Conservation (phyloP, 164 flowering plant species). For the Chloranthus sessilifolius region DNA sequence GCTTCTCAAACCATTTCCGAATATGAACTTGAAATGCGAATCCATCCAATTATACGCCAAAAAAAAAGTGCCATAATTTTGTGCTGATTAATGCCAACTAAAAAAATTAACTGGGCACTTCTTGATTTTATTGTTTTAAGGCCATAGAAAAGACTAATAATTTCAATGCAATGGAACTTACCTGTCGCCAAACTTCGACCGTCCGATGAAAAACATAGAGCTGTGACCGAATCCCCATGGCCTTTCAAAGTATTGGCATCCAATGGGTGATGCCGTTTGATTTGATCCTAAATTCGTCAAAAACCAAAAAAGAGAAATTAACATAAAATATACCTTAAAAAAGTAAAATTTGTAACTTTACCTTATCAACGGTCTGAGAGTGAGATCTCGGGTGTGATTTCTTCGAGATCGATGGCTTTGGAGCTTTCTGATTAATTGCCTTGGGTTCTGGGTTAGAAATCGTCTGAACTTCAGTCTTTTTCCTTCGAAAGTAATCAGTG, state of each 20-base stretch:
- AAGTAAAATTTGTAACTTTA: conserved; percentile 15
- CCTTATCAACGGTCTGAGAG: conserved; percentile 68
- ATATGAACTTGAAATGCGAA: too few species aligned
- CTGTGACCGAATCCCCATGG: conserved; percentile 76
- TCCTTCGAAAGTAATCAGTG: conserved; percentile 51
- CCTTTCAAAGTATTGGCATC: conserved; percentile 95
- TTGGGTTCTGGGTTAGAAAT: conserved; percentile 35
- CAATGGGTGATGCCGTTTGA: conserved; percentile 76
- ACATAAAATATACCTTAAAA: too few species aligned
- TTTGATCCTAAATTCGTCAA: conserved; percentile 46
- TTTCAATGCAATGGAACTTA: conserved; percentile 10
- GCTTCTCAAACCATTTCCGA: too few species aligned
- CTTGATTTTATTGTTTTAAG: too few species aligned
- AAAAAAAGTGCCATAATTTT: too few species aligned
- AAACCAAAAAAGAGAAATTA: background rate
- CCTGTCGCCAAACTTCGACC: conserved; percentile 84
- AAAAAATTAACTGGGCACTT: too few species aligned
- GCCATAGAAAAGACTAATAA: background rate
- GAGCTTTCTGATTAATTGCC: conserved; percentile 21
- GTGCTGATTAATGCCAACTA: too few species aligned
- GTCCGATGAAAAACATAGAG: conserved; percentile 71
- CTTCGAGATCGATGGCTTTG: conserved; percentile 31
- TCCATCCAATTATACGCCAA: too few species aligned
- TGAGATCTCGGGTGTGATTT: conserved; percentile 58
- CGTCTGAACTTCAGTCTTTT: conserved; percentile 48